These are phyloP conservation scores for Xylariales sp. DNA, from an alignment of 2,329 filamentous ascomycete species.

Conservation along the genomic window DNA sequence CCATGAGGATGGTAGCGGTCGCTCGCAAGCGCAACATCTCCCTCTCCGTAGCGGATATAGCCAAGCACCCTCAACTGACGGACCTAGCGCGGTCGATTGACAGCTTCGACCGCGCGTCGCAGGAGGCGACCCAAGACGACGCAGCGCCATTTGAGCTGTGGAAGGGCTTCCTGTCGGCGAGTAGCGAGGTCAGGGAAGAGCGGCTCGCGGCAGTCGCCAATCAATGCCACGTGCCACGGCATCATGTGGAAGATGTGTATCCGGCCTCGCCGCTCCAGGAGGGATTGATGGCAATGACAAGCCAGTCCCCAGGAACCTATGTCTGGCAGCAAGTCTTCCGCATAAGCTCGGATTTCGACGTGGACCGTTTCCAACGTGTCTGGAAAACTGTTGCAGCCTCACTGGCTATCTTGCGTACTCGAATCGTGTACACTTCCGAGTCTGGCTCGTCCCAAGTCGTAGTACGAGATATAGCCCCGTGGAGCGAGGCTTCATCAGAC, in stretches of 20 bases:
- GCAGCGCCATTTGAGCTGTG: neutral
- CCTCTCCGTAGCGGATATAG: constrained; percentile 4
- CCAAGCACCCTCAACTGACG: constrained; percentile 11
- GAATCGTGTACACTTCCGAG: neutral
- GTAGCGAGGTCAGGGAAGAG: neutral
- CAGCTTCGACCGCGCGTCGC: neutral
- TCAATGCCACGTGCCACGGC: neutral
- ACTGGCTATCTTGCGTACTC: neutral
- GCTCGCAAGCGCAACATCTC: constrained; percentile 3
- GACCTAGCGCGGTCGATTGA: constrained; percentile 13
- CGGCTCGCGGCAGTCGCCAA: neutral
- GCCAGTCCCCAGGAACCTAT: neutral
- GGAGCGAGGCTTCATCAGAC: neutral
- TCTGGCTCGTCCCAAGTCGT: neutral
- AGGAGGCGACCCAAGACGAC: neutral
- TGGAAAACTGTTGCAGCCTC: neutral
- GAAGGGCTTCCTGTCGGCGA: neutral
- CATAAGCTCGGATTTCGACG: neutral
- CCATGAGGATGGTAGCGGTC: constrained; percentile 18
- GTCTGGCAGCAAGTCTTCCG: neutral
- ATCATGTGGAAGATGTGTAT: neutral
- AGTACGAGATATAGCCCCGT: neutral
- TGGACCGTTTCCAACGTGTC: neutral
- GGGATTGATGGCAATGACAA: neutral
- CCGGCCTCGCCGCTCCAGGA: neutral